Base-by-base conservation (phyloP, 768 basidiomycete species). In the Pisolithus microcarpus region DNA sequence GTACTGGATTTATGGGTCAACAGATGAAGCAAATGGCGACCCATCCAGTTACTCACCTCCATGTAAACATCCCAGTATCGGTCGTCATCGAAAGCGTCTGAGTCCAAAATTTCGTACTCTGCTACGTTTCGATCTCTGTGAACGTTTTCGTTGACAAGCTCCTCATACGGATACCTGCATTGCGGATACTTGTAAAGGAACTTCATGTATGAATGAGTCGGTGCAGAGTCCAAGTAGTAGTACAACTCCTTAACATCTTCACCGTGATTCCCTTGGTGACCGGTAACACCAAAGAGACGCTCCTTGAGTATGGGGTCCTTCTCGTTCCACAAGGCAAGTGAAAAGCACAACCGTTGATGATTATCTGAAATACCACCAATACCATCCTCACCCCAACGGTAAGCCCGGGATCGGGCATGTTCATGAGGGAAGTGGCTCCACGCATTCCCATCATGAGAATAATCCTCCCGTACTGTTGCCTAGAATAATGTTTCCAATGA, bases 161-260 rank as follows among this genome's bases (percentile, higher is more conserved):
- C 81, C 62, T 98, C 94, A 68, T 99, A 99, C 1, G 96, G 96
- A 68, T 79, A 99, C 31, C 77, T 74, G 59, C 82, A 75, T 66
- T 99, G 96, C 11, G 96, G 94, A 60, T 99, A 99, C 67, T 99
- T 99, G 81, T 99, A 99, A 51, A 97, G 72, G 70, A 91, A 97
- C 68, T 99, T 99, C 96, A 99, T 98, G 78, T 98, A 99, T 6
- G 94, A 96, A 62, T 99, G 96, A 2, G 96, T 97, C 36, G 96
- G 96, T 1, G 96, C 97, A 36, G 91, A 95, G 67, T 98, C 96
- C 54, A 99, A 80, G 68, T 99, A 99, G 66, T 95, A 99, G 69
- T 99, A 99, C 26, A 98, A 73, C 64, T 99, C 96, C 70, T 98
- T 98, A 73, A 95, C 93, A 64, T 99, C 96, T 70, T 99, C 96